A percentile compares a stretch with the other conserved stretches of the same genome.
Evolutionary conservation across 2,329 filamentous ascomycete species (phyloP).

Genomic region (Plectosphaerella sp.): DNA sequence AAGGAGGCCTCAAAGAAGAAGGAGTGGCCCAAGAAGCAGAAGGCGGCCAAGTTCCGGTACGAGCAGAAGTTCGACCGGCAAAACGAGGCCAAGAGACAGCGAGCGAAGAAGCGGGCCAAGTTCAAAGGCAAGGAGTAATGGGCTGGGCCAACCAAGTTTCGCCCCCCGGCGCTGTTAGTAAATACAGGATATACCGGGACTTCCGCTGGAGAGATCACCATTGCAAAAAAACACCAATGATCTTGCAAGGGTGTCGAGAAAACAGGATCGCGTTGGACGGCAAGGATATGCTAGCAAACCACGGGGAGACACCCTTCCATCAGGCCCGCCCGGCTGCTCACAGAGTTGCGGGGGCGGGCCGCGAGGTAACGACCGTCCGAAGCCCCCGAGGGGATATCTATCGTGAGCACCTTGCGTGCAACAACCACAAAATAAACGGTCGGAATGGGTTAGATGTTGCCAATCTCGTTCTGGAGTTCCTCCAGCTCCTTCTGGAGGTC

Average conservation of each 20-base stretch:
- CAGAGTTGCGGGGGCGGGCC: neutral
- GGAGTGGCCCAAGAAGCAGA: slow-evolving; percentile 69
- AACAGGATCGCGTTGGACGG: neutral
- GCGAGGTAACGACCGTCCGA: neutral
- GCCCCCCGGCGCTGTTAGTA: no score
- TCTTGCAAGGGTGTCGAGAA: neutral
- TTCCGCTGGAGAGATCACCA: no score
- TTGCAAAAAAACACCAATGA: no score
- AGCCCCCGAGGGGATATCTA: neutral
- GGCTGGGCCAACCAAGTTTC: no score
- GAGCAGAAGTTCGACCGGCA: slow-evolving; percentile 84
- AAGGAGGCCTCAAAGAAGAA: slow-evolving; percentile 36
- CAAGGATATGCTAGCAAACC: neutral
- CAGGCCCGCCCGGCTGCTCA: neutral
- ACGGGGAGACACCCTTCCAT: neutral
- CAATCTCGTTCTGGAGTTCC: slow-evolving; percentile 85
- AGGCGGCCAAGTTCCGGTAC: slow-evolving; percentile 81
- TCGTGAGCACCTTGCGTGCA: neutral
- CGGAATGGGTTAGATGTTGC: slow-evolving; percentile 67
- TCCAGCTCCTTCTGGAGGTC: slow-evolving; percentile 84
- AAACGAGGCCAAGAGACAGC: slow-evolving; percentile 65
- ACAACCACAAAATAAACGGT: neutral
- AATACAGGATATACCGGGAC: no score
- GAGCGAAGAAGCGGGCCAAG: slow-evolving; percentile 52
- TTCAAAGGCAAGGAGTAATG: slow-evolving; percentile 7